Base-by-base conservation (phyloP, 371 early-diverging fungal genomes). In the Syncephalastrum sp. region DNA sequence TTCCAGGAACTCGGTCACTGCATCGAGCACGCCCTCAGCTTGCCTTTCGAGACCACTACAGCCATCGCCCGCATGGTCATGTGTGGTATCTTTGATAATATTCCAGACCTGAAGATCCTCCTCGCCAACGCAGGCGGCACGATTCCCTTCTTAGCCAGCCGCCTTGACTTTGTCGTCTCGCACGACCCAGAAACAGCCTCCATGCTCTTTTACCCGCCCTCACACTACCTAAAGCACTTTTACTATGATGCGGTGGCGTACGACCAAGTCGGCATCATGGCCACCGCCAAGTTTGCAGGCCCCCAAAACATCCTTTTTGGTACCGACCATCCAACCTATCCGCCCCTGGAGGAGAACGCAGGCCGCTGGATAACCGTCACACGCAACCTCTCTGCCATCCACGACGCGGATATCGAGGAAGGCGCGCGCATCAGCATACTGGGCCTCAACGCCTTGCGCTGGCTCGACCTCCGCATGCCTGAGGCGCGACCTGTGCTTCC, bases 21-120 rank as follows among this genome's bases (percentile, higher is more conserved):
- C n/a, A 57, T 75, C n/a, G 65, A 72, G n/a, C 60, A 72, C 19
- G 75, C 75, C 1, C 59, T 75, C 8, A 72, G 75, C 3, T 72
- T 75, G 48, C 72, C 75, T 2, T 75, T 75, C 44, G 75, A 75
- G 45, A 75, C 75, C 3, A 72, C 75, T 0, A 54, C 67, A 41
- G 73, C 72, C 13, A 47, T 69, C 7, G 52, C 75, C 24, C 62
- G 72, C 8, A 41, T 75, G 43, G 72, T 75, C 54, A 60, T 75
- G 12, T 56, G 68, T 3, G 75, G 75, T 10, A 64, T 65, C 38
- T 64, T 75, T 43, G 75, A 75, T 48, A 57, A 63, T 16, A 41
- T 64, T 14, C 75, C 75, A 6, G 53, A 69, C 51, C 66, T 75
- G 51, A 66, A 65, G 33, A 54, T 75, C 46, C 57, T 75, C 42